phyloP scores from a whole-genome alignment of 1,284 basidiomycete genomes.

The Pseudozyma tsukubaensis region DNA sequence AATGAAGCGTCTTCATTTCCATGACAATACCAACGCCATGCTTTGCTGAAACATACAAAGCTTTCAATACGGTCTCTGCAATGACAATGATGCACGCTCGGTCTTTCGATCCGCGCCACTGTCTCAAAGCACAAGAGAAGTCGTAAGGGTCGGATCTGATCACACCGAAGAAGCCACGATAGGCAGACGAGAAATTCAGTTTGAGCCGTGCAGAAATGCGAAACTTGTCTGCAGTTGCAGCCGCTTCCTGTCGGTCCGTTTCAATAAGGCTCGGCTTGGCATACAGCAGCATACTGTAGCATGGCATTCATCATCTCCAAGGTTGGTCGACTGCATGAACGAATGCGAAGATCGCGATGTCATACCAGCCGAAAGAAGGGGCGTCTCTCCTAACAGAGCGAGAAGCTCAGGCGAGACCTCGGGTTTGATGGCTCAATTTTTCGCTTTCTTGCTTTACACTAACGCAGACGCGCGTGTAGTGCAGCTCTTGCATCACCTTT shows the following conservation, averaged over 20 bases:
- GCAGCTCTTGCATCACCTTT: neutral
- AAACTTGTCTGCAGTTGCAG: no score
- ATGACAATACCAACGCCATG: no score
- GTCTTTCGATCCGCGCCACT: no score
- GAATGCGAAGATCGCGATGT: neutral
- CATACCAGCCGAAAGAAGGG: neutral
- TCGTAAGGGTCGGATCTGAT: constrained; percentile 2
- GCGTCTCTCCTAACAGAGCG: constrained; percentile 3
- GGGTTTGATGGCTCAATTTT: neutral
- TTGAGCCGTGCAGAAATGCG: neutral
- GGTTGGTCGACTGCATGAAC: neutral
- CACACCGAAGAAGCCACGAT: neutral
- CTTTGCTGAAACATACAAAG: no score
- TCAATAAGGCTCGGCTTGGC: neutral
- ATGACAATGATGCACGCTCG: no score
- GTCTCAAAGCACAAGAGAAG: no score
- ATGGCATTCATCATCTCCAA: neutral
- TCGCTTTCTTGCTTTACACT: no score
- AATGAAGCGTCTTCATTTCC: no score
- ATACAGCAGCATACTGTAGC: no score
- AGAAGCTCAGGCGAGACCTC: constrained; percentile 21
- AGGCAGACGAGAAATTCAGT: neutral
- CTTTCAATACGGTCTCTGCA: no score
- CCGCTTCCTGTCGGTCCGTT: neutral
- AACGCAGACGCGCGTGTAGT: neutral